Percentiles rank a stretch among this genome's conserved stretches.
phyloP scores from a whole-genome alignment of 2,329 filamentous ascomycete species.

The Pseudocercospora vitis region DNA sequence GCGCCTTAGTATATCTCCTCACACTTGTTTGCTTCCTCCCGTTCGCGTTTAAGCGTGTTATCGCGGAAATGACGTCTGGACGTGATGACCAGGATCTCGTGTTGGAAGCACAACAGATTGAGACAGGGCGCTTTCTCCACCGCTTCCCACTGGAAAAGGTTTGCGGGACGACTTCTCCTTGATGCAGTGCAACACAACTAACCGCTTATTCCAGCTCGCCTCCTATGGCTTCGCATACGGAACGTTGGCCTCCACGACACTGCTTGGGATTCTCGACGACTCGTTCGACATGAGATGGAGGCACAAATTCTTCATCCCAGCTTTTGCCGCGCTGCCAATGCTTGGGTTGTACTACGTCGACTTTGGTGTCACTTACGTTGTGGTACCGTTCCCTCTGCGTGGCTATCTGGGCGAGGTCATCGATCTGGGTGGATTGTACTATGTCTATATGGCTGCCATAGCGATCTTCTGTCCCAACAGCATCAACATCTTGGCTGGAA shows the following conservation, averaged over 20 bases:
- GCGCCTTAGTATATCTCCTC: conserved; percentile 87
- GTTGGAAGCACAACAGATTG: conserved; percentile 68
- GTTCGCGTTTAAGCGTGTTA: conserved; percentile 97
- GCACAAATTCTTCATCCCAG: conserved; percentile 97
- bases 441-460: conserved; percentile 92
- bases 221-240: conserved; percentile 93
- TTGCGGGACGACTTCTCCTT: conserved; percentile 19
- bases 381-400: conserved; percentile 82
- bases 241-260: conserved; percentile 83
- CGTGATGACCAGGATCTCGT: conserved; percentile 89
- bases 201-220: conserved; percentile 63
- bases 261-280: conserved; percentile 92
- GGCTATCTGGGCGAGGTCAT: conserved; percentile 81
- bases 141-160: conserved; percentile 86
- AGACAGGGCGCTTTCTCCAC: conserved; percentile 82
- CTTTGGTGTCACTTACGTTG: conserved; percentile 93
- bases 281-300: conserved; percentile 98
- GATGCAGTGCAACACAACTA: conserved; percentile 50
- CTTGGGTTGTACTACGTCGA: conserved; percentile 98
- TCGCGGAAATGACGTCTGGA: conserved; percentile 90
- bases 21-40: conserved; percentile 89
- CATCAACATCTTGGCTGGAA: conserved; percentile 99
- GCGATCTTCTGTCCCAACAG: conserved; percentile 98
- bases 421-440: conserved; percentile 76
- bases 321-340: conserved; percentile 87